Percentiles rank a stretch among this genome's conserved stretches.
phyloP scores from a whole-genome alignment of 192 early-diverging fungal genomes.

The Umbelopsis sp. region DNA sequence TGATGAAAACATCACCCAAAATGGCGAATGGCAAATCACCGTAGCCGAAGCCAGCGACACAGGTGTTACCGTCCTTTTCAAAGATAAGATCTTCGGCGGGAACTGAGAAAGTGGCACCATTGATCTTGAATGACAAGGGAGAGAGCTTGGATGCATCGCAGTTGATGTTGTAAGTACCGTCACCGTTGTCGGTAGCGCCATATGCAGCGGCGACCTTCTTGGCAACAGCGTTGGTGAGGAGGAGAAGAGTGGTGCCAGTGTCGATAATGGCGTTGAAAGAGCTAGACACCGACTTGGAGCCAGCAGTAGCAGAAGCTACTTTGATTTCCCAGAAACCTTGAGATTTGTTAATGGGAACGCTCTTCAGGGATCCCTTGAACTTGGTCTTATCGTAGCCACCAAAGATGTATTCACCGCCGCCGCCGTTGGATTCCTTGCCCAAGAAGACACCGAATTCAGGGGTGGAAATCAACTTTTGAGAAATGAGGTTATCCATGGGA shows the following conservation, averaged over 20 bases:
- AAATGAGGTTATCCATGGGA: slow-evolving; percentile 61
- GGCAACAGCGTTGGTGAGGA: slow-evolving; percentile 32
- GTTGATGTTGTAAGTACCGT: slow-evolving; percentile 30
- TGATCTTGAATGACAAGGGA: slow-evolving; percentile 40
- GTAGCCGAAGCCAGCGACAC: slow-evolving; percentile 39
- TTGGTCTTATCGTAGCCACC: slow-evolving; percentile 47
- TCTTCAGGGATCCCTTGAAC: slow-evolving; percentile 46
- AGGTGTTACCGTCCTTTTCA: slow-evolving; percentile 16
- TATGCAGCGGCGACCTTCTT: slow-evolving; percentile 25
- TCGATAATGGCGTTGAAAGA: slow-evolving; percentile 45
- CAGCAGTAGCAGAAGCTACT: slow-evolving; percentile 13
- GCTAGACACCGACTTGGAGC: neutral
- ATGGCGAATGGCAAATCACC: slow-evolving; percentile 47
- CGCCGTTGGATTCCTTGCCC: slow-evolving; percentile 43
- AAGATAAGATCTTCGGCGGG: slow-evolving; percentile 44
- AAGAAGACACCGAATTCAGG: slow-evolving; percentile 69
- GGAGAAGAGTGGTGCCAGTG: slow-evolving; percentile 46
- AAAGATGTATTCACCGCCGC: slow-evolving; percentile 56
- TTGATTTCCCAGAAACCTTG: slow-evolving; percentile 36
- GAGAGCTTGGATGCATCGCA: slow-evolving; percentile 30
- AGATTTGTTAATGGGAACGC: slow-evolving; percentile 43
- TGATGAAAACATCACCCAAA: slow-evolving; percentile 69
- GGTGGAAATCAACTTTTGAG: slow-evolving; percentile 51
- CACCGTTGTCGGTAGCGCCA: slow-evolving; percentile 27
- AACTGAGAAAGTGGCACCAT: slow-evolving; percentile 40